A percentile compares a stretch with the other conserved stretches of the same genome.
phyloP scores from a whole-genome alignment of 2,329 filamentous ascomycete species.

The Pseudogymnoascus sp. region DNA sequence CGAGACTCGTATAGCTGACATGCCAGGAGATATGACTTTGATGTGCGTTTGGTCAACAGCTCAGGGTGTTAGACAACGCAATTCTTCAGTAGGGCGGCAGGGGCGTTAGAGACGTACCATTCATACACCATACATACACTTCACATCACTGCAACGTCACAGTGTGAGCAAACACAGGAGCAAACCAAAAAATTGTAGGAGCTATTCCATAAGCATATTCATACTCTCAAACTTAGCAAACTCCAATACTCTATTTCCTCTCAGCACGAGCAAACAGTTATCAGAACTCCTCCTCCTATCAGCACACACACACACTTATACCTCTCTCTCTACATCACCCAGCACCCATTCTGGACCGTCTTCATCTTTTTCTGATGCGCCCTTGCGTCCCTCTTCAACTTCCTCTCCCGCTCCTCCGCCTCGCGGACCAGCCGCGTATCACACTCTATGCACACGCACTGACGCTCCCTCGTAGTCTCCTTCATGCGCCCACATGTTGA shows the following conservation, averaged over 20 bases:
- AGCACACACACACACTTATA: not conserved
- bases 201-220: not conserved
- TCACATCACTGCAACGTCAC: not conserved
- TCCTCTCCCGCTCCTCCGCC: not conserved
- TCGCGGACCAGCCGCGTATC: not conserved
- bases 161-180: not conserved
- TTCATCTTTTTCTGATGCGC: not conserved
- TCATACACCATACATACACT: not conserved
- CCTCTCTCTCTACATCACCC: too few species aligned
- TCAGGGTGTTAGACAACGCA: not conserved
- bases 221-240: constrained; percentile 19
- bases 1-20: not conserved
- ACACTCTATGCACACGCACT: not conserved
- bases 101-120: not conserved
- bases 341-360: not conserved
- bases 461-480: not conserved
- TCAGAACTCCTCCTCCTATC: not conserved
- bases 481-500: not conserved
- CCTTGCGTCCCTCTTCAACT: not conserved
- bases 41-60: not conserved
- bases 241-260: too few species aligned
- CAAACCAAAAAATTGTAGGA: not conserved
- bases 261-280: too few species aligned
- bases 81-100: not conserved
- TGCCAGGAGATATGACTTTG: not conserved